Evolutionary conservation across 2,329 filamentous ascomycete species (phyloP).

Genomic region (Fusarium verticillioides): DNA sequence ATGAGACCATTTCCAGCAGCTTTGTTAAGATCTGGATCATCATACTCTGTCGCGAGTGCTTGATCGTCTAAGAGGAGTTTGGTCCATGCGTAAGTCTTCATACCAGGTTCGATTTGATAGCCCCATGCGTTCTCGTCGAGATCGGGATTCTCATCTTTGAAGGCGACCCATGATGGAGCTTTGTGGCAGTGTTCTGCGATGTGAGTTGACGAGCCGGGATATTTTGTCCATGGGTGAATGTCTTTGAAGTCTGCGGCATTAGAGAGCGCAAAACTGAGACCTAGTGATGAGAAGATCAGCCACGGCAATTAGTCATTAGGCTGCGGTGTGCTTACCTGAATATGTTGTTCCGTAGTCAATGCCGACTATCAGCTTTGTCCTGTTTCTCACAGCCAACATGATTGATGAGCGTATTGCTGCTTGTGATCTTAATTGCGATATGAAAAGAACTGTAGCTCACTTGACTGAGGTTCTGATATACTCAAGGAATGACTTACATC

Average conservation of each 20-base stretch:
- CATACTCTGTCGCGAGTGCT: background rate
- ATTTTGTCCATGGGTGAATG: background rate
- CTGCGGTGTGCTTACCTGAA: background rate
- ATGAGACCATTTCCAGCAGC: background rate
- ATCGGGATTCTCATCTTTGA: background rate
- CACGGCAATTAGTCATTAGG: accelerated
- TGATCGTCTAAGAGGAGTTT: background rate
- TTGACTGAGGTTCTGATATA: accelerated
- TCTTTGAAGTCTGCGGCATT: background rate
- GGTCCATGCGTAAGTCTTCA: background rate
- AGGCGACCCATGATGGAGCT: background rate
- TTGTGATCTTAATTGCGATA: accelerated
- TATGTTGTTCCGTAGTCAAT: background rate
- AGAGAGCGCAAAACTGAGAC: background rate
- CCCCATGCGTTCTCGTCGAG: background rate
- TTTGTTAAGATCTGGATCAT: background rate
- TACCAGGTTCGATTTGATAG: background rate
- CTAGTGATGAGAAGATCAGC: background rate
- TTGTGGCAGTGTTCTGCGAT: background rate
- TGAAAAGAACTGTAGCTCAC: background rate
- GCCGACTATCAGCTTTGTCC: background rate
- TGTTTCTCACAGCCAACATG: background rate
- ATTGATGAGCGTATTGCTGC: accelerated
- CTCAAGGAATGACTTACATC: background rate
- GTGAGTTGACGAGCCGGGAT: background rate